Base-by-base conservation (phyloP, 148 eudicot species). In the Camellia japonica region DNA sequence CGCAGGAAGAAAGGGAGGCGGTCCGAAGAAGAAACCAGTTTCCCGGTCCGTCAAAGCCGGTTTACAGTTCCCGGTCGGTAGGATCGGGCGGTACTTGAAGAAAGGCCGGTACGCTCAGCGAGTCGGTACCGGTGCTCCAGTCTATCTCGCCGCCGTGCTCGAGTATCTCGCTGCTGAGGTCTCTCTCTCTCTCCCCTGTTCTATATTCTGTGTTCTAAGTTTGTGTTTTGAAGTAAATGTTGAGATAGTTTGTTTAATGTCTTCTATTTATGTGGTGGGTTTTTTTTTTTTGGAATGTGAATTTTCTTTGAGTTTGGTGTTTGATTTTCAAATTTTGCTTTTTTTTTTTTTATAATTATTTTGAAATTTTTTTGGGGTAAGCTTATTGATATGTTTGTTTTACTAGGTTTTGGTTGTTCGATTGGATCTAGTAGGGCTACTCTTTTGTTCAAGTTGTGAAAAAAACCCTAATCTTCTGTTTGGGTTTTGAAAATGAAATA, bases 161-260 rank as follows among this genome's bases (percentile, higher is more conserved):
- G 84, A 85, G 68, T 82, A 82, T 73, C 85, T 82, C 52, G 85
- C 87, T 41, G 87, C 87, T 76, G 87, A 85, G 87, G 82, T 79
- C 44, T 56, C 71, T 30, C 60, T 64, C 2, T 76, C 14, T 71
- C 19, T 13, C 38, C 20, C 0, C 10, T 16, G 20, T 6, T 72
- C 14, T 23, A 30, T 60, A 44, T 58, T 54, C 30, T 54, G 18
- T 54, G 42, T 52, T 60, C 0, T 23, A 30, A 30, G 38, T 30
- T 30, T 30, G 38, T 30, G 38, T 30, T 30, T 30, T 30, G 1
- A 30, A 30, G 38, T 30, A 30, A 30, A 30, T 30, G 38, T 30
- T 30, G 38, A 30, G 38, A 30, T 30, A 30, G 38, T 30, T 30
- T 30, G 38, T 30, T 30, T 30, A 30, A 30, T 30, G 38, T 30